These are phyloP conservation scores for Saccharomycopsis sp. DNA, from an alignment of 805 yeast species.

Conservation along the genomic window DNA sequence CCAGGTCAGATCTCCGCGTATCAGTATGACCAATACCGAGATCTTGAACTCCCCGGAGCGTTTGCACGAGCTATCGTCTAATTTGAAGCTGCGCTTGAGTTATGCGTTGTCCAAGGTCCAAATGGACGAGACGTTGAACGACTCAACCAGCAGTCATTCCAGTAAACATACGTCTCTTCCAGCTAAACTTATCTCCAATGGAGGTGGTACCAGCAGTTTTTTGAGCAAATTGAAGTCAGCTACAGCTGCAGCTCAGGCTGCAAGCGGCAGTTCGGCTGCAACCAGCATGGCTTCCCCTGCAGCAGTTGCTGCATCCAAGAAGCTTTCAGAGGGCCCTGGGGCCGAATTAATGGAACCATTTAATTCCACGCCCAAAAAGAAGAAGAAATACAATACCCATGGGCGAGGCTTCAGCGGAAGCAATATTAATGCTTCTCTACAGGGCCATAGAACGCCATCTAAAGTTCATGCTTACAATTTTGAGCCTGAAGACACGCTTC, in stretches of 20 bases:
- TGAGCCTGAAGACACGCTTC: slow-evolving; percentile 17
- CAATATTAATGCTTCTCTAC: not conserved
- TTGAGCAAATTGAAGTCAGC: not conserved
- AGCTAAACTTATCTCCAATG: slow-evolving; percentile 3
- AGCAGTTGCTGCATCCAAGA: not conserved
- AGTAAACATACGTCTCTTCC: slow-evolving; percentile 16
- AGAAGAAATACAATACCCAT: slow-evolving; percentile 3
- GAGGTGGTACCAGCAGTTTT: not conserved
- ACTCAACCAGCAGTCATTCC: not conserved
- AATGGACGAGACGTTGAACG: slow-evolving; percentile 22
- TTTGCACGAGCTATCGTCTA: slow-evolving; percentile 23
- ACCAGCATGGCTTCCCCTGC: too few relatives aligned
- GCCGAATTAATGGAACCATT: slow-evolving; percentile 20
- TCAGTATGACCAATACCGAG: slow-evolving; percentile 5
- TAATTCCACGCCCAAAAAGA: slow-evolving; percentile 12
- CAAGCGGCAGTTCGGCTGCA: not conserved
- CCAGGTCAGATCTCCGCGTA: not conserved
- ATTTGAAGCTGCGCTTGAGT: slow-evolving; percentile 24
- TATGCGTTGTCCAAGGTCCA: slow-evolving; percentile 28
- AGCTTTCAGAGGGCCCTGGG: not conserved
- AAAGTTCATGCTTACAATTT: slow-evolving; percentile 13
- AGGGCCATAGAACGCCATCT: not conserved
- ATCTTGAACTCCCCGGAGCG: slow-evolving; percentile 19
- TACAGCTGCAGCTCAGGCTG: not conserved
- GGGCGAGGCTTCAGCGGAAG: not conserved